A percentile compares a stretch with the other conserved stretches of the same genome.
These are phyloP conservation scores for Penicillium manginii DNA, from an alignment of 495 filamentous ascomycete genomes.

Conservation along the genomic window DNA sequence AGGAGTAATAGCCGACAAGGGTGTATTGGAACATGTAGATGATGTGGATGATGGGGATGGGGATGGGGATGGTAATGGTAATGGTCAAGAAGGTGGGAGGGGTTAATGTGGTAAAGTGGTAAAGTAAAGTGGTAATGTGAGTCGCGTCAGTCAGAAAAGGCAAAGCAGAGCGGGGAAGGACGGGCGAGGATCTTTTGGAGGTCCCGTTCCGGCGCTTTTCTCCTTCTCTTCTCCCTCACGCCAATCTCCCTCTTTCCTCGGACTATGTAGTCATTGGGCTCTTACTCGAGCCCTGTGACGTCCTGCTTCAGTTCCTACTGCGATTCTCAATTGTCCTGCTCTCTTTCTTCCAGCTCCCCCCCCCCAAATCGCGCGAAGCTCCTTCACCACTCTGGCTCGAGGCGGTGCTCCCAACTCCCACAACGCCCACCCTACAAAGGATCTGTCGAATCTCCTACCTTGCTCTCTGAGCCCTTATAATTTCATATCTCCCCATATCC, in stretches of 20 bases:
- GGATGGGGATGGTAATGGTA: not conserved
- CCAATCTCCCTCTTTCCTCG: conserved; percentile 35
- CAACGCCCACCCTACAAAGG: not conserved
- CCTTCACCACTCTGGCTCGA: conserved; percentile 29
- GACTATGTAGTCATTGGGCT: conserved; percentile 54
- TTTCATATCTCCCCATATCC: conserved; percentile 16
- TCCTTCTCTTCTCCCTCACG: conserved; percentile 40
- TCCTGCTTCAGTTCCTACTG: conserved; percentile 34
- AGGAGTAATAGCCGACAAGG: too few relatives aligned
- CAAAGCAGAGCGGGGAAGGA: conserved; percentile 37
- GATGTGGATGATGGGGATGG: too few relatives aligned
- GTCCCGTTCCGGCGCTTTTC: conserved; percentile 41
- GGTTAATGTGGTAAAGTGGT: not conserved
- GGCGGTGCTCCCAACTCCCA: conserved; percentile 9
- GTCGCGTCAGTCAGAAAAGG: conserved; percentile 28
- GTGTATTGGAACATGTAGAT: too few relatives aligned
- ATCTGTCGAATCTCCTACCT: not conserved
- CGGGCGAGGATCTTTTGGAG: conserved; percentile 39
- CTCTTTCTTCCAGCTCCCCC: conserved; percentile 28
- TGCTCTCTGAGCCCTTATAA: conserved; percentile 8
- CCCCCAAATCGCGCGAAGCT: conserved; percentile 38
- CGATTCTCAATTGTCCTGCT: conserved; percentile 29
- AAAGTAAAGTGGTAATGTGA: not conserved
- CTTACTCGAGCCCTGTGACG: conserved; percentile 42
- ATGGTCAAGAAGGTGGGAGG: conserved; percentile 5